Evolutionary conservation across 202 grass and related monocot genomes (phyloP), one percentile per base, ranked within the genome.

Genomic region (Hordeum pubiflorum): DNA sequence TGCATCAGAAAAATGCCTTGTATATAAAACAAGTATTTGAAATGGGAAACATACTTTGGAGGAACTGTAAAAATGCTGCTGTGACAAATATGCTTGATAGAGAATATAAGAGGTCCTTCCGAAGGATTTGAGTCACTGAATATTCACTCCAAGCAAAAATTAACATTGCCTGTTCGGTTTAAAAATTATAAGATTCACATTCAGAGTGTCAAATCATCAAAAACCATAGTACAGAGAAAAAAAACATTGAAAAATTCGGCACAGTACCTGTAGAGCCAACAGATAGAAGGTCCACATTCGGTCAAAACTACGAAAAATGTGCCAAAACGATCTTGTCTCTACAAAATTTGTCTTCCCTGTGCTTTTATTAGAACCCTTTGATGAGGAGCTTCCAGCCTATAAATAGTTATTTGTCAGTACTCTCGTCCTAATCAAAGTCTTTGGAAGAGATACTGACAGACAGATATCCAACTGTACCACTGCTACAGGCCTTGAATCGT

Each of bases 211-310:
- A 92, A 85, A 41, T 43, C 46, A 50, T 50, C 46, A 50, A 50
- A 50, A 50, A 50, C 5, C 20, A 54, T 78, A 60, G 23, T 60
- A 31, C 72, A 87, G 23, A 55, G 77, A 85, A 73, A 69, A 46
- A 71, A 37, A 50, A 29, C 38, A 37, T 73, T 24, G 58, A 65
- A 38, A 26, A 48, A 64, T 82, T 79, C 10, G 87, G 79, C 58
- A 82, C 62, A 81, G 41, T 86, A 94, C 94, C 88, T 97, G 94
- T 41, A 97, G 74, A 83, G 90, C 92, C 65, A 97, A 76, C 41
- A 89, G 69, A 82, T 97, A 97, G 71, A 97, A 97, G 13, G 94
- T 97, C 94, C 94, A 97, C 94, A 94, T 86, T 65, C 92, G 86
- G 88, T 94, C 89, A 71, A 97, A 97, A 86, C 94, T 97, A 94